Evolutionary conservation across 805 yeast genomes (phyloP), one percentile per base, ranked within the genome.

Genomic region (Brettanomyces custersianus): DNA sequence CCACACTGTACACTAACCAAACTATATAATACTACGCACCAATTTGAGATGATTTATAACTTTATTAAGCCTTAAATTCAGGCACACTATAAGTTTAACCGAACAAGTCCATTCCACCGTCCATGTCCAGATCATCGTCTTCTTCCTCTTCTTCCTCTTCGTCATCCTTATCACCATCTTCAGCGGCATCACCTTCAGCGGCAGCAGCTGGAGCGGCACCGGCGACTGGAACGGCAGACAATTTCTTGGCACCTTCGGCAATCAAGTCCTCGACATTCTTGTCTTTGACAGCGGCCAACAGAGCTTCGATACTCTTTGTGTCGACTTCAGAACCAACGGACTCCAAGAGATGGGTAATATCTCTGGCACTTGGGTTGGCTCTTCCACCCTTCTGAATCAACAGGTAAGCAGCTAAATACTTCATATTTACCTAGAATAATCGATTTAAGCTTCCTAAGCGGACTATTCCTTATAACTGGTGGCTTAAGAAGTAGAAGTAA

Each of bases 391-490:
- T 87, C 74, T 81, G 87, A 71, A 92, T 80, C 73, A 90, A 82
- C 71, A 92, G 82, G 78, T 92, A 92, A 70, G 98, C 97, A 73
- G 98, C 98, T 74, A 92, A 82, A 80, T 90, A 90, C 84, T 87
- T 92, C 96, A 87, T 60, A 49, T 41, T 47, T 43, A 40, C 37
- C 49, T 64, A 74, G 80, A 77, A 77, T 78, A 78, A 78, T 77
- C 84, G 75, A 66, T 75, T 77, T 78, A 79, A 79, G 85, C 84
- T 65, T 48, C 35, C 20, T 51, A 46, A 57, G 85, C 90, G 73
- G 90, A 81, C 88, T 80, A 81, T 80, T 77, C 88, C 72, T 80
- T 80, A 60, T 12, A 24, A 30, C 33, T 30, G 23, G 33, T n/a
- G n/a, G n/a, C n/a, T n/a, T n/a, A n/a, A n/a, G n/a, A n/a, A n/a